Conservation (phyloP, 306 rosid species). For the Cyamopsis tetragonoloba region DNA sequence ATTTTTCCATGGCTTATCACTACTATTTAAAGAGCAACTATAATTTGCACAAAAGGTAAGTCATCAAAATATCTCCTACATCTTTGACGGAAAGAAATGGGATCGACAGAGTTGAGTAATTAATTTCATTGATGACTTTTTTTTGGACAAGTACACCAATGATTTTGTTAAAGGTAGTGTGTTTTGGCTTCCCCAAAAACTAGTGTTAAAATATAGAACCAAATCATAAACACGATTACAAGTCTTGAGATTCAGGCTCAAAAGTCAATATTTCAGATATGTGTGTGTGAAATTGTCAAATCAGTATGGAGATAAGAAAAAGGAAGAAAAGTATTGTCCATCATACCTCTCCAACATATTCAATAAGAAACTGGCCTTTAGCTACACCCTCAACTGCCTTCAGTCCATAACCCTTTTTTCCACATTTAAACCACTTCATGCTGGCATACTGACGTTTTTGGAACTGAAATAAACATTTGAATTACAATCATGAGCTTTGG, state of each 20-base stretch:
- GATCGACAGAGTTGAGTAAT: background rate
- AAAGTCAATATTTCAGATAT: slow-evolving; percentile 1
- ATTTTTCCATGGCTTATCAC: background rate
- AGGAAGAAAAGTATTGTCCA: background rate
- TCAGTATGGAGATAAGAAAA: background rate
- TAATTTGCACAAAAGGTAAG: background rate
- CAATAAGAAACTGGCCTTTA: slow-evolving; percentile 84
- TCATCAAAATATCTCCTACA: slow-evolving; percentile 11
- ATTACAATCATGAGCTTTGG: slow-evolving; percentile 27
- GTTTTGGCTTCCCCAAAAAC: slow-evolving; percentile 5
- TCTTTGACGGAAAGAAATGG: background rate
- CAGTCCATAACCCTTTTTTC: slow-evolving; percentile 95
- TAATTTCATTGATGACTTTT: too few species aligned
- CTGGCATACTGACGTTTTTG: slow-evolving; percentile 81
- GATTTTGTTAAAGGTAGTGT: slow-evolving; percentile 2
- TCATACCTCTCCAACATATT: slow-evolving; percentile 97
- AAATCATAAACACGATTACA: slow-evolving; percentile 16
- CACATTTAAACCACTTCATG: slow-evolving; percentile 75
- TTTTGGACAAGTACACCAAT: slow-evolving; percentile 10
- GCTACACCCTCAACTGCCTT: slow-evolving; percentile 57
- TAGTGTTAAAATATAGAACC: slow-evolving; percentile 7
- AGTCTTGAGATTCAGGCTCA: slow-evolving; percentile 13
- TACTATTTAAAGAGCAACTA: background rate
- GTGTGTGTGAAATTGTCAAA: background rate
- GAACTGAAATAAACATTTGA: slow-evolving; percentile 61